Base-by-base conservation (phyloP, 805 yeast genomes). In the Blastobotrys americana region DNA sequence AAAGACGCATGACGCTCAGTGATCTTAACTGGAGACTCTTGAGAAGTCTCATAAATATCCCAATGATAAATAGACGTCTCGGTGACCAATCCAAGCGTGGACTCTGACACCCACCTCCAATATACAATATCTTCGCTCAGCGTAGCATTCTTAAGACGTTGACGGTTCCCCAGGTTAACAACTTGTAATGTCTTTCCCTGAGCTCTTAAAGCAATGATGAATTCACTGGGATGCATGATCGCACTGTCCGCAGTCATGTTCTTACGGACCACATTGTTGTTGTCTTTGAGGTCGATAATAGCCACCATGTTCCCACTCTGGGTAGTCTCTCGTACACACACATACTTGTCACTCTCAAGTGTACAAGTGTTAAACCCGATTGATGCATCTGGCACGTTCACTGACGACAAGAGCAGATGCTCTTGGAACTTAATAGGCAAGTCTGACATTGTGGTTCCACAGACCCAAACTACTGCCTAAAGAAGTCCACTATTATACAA, bases 171-270 rank as follows among this genome's bases (percentile, higher is more conserved):
- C 56, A 93, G 74, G 67, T 93, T 85, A 69, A 93, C 94, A 55
- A 93, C 85, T 69, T 88, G 99, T 50, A 93, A 76, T 34, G 96
- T 89, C 40, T 96, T 88, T 54, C 96, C 96, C 60, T 88, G 93
- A 36, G 97, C 97, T 61, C 97, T 78, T 53, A 93, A 77, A 13
- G 96, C 87, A 56, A 93, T 88, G 51, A 89, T 87, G 66, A 83
- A 80, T 64, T 82, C 79, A n/a, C 68, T 60, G 27, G 98, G 97
- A 66, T 88, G 94, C 93, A 93, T 81, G 61, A 93, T 93, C 41
- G 97, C 97, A 51, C 88, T 84, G 67, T 93, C 99, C 37, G 98
- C 99, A 45, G 85, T 76, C 96, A 93, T 93, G 64, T 85, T 84
- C 67, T 93, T 90, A 61, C 94, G 80, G 18, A 84, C 82, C 49